Percentiles rank a stretch among this genome's conserved stretches.
Conservation (phyloP, 2,329 filamentous ascomycete genomes). For the Fusarium buxicola region DNA sequence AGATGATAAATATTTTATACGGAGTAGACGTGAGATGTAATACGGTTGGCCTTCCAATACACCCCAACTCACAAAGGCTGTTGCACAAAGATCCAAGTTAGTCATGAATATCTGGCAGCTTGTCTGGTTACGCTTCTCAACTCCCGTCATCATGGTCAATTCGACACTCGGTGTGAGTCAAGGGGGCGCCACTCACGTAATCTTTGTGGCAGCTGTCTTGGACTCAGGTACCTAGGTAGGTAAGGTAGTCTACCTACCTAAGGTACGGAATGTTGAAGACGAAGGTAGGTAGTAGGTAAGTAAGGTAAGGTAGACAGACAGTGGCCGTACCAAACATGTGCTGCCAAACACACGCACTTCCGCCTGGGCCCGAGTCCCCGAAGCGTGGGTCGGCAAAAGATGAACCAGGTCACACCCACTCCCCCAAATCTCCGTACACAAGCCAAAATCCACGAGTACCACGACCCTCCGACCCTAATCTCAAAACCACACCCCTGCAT, state of each 20-base stretch:
- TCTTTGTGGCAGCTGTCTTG: not conserved
- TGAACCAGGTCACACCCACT: not conserved
- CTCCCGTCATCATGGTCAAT: not conserved
- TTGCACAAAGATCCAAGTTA: too few species aligned
- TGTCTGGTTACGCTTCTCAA: not conserved
- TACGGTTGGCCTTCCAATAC: too few species aligned
- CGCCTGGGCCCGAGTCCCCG: slow-evolving; percentile 4
- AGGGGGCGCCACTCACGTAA: slow-evolving; percentile 3
- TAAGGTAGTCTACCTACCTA: not conserved
- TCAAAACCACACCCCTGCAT: slow-evolving; percentile 15
- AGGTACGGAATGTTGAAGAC: too few species aligned
- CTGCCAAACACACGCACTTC: not conserved
- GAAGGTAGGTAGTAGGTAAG: too few species aligned
- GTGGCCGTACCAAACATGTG: not conserved
- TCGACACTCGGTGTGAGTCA: not conserved
- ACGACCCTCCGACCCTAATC: slow-evolving; percentile 3
- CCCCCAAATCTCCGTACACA: not conserved
- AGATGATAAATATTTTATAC: too few species aligned
- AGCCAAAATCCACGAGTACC: slow-evolving; percentile 9
- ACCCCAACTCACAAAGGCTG: too few species aligned
- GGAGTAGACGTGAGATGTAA: too few species aligned
- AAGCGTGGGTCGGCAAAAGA: not conserved
- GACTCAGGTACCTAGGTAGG: too few species aligned
- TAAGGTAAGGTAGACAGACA: not conserved
- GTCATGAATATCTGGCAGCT: not conserved